Evolutionary conservation across 2,329 filamentous ascomycete genomes (phyloP).

Genomic region (Fusarium austroafricanum): DNA sequence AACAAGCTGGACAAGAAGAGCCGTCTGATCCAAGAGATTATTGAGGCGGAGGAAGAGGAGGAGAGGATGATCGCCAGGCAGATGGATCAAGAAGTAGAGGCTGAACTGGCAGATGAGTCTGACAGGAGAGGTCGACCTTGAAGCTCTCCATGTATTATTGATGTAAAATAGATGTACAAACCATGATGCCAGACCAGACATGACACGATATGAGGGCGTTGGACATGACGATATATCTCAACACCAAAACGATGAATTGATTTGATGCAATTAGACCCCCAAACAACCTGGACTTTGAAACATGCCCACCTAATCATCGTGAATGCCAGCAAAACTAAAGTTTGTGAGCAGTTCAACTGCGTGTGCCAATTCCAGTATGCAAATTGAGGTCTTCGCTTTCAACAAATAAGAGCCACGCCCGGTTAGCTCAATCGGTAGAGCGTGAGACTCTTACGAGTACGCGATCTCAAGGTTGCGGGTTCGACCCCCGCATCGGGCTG

Average conservation of each 20-base stretch:
- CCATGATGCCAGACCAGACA: slow-evolving; percentile 16
- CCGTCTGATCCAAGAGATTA: slow-evolving; percentile 56
- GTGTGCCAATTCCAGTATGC: rapidly evolving
- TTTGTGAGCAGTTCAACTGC: no score
- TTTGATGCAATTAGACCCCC: background rate
- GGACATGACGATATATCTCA: slow-evolving; percentile 42
- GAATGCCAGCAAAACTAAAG: background rate
- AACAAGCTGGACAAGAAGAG: slow-evolving; percentile 53
- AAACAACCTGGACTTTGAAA: background rate
- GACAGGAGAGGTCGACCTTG: slow-evolving; percentile 23
- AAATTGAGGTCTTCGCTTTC: no score
- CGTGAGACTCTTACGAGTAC: slow-evolving; percentile 71
- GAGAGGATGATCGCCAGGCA: slow-evolving; percentile 48
- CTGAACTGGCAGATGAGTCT: slow-evolving; percentile 41
- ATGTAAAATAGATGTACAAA: slow-evolving; percentile 40
- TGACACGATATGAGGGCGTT: slow-evolving; percentile 22
- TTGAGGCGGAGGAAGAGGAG: slow-evolving; percentile 51
- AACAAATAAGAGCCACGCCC: slow-evolving; percentile 48
- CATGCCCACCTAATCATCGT: background rate
- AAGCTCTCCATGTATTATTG: slow-evolving; percentile 18
- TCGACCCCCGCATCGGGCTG: slow-evolving; percentile 60
- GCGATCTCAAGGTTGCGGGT: slow-evolving; percentile 68
- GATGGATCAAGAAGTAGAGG: slow-evolving; percentile 49
- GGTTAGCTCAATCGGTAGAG: slow-evolving; percentile 63
- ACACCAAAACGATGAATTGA: slow-evolving; percentile 22